Base-by-base conservation (phyloP, 192 early-diverging fungal species). In the Coemansia sp. region DNA sequence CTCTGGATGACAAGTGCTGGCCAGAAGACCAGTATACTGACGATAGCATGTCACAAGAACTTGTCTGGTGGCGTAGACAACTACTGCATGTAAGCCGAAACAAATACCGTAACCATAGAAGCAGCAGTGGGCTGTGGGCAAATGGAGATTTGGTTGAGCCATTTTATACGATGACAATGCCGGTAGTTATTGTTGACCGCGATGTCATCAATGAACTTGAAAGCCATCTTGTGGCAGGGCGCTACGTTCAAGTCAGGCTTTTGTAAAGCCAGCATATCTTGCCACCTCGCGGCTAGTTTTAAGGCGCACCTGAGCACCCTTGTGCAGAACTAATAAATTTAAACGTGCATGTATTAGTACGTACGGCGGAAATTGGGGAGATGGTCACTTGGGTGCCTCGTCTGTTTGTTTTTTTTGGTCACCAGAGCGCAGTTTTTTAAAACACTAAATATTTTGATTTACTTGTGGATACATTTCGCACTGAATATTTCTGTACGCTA, bases 171-270 rank as follows among this genome's bases (percentile, higher is more conserved):
- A 62, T 54, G 44, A 26, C 61, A 4, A 73, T 79, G 68, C 76
- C 76, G 4, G 76, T 79, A 4, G 71, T 79, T 12, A 56, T 70
- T 53, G 71, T 79, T 23, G 64, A 56, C 61, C 56, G 49, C 23
- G 34, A 25, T 12, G 68, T 66, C 16, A 57, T 79, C 54, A 57
- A 53, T 21, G 71, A 73, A 65, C 56, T 79, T 31, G 71, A 79
- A 54, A 49, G 54, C n/a, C 68, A 73, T 59, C 55, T 79, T 49
- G 55, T 32, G 5, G 61, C 64, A 12, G 76, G 76, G 18, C 56
- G 62, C 3, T 56, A 50, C 56, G 67, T 79, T 53, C 56, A 60
- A 2, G 57, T 73, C 21, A 67, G 73, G 52, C 63, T 79, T 5
- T 34, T 62, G 50, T 62, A 44, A 30, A 2, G 44, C 22, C 24